Conservation (phyloP, 192 early-diverging fungal genomes). For the Coemansia sp. region DNA sequence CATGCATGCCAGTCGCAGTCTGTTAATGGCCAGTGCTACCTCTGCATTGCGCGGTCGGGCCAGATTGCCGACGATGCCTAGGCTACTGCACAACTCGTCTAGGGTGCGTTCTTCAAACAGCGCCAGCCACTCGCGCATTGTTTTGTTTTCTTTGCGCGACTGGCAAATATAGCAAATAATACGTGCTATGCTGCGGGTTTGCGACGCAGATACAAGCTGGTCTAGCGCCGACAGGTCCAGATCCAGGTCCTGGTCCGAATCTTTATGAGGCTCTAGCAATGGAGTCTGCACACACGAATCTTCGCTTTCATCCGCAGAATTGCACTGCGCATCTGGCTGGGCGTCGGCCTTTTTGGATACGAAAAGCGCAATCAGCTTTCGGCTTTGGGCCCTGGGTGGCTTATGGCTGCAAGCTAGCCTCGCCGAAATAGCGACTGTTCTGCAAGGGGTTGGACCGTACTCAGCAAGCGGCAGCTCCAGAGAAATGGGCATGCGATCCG, state of each 20-base stretch:
- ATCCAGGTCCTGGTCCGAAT: too few species aligned
- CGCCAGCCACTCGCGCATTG: slow-evolving; percentile 41
- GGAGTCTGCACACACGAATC: neutral
- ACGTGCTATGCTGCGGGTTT: slow-evolving; percentile 54
- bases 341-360: neutral
- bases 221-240: slow-evolving; percentile 58
- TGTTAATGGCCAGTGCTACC: slow-evolving; percentile 55
- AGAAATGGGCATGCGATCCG: slow-evolving; percentile 26
- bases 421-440: slow-evolving; percentile 15
- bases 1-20: slow-evolving; percentile 33
- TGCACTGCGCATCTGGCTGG: neutral
- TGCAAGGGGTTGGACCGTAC: slow-evolving; percentile 21
- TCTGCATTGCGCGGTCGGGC: slow-evolving; percentile 54
- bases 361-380: slow-evolving; percentile 36
- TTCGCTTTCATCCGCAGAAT: neutral
- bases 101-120: slow-evolving; percentile 26
- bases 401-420: slow-evolving; percentile 24
- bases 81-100: slow-evolving; percentile 23
- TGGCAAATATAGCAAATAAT: slow-evolving; percentile 24
- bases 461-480: slow-evolving; percentile 11
- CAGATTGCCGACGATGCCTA: slow-evolving; percentile 39
- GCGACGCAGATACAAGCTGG: slow-evolving; percentile 56
- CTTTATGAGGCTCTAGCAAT: neutral
- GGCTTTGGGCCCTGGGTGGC: slow-evolving; percentile 30
- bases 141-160: slow-evolving; percentile 9